Evolutionary conservation across 768 basidiomycete genomes (phyloP).

Genomic region (Russula olivacea): DNA sequence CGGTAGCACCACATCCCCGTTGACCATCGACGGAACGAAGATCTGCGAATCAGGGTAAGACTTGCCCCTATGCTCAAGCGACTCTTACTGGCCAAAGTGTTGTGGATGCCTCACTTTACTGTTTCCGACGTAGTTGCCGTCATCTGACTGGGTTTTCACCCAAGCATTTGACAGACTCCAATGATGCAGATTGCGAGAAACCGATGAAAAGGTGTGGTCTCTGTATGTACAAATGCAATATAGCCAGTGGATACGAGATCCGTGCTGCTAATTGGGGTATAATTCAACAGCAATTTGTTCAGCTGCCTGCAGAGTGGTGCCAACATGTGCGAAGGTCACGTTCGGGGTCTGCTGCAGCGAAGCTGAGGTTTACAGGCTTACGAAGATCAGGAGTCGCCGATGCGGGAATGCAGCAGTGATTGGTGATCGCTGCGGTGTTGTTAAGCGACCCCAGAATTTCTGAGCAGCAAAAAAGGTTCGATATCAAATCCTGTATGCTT

Average conservation of each 20-base stretch:
- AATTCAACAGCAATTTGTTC: not conserved
- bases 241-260: not conserved
- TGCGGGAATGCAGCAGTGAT: not conserved
- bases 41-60: slow-evolving; percentile 12
- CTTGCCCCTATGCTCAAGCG: slow-evolving; percentile 9
- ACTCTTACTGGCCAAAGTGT: not conserved
- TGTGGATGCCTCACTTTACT: slow-evolving; percentile 6
- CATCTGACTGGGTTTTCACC: slow-evolving; percentile 5
- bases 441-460: slow-evolving; percentile 1
- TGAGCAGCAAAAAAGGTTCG: slow-evolving; percentile 2
- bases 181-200: slow-evolving; percentile 14
- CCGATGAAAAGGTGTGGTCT: slow-evolving; percentile 6
- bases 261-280: slow-evolving; percentile 12
- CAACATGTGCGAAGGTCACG: slow-evolving; percentile 9
- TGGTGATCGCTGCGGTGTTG: slow-evolving; percentile 10
- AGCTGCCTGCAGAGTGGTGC: slow-evolving; percentile 5
- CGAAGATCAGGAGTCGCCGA: slow-evolving; percentile 16
- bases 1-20: slow-evolving; percentile 15
- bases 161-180: not conserved
- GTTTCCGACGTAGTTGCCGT: not conserved
- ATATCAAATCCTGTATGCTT: not conserved
- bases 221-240: not conserved
- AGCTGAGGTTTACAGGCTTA: not conserved
- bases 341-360: slow-evolving; percentile 9
- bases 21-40: slow-evolving; percentile 16